Base-by-base conservation (phyloP, 2,329 filamentous ascomycete species). In the Apiospora rasikravindrae region DNA sequence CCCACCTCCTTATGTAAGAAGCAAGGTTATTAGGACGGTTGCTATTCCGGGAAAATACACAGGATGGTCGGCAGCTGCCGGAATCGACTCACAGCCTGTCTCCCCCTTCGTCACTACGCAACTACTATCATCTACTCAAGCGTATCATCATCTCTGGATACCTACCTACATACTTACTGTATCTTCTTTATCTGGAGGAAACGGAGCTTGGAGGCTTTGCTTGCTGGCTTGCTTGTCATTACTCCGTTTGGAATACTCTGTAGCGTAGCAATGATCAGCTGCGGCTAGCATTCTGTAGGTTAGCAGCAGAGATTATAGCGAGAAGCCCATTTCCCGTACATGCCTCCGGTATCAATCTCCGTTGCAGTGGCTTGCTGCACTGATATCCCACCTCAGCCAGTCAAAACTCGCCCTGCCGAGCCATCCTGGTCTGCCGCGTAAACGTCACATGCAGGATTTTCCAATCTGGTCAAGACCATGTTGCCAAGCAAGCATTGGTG, bases 311-410 rank as follows among this genome's bases (percentile, higher is more conserved):
- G 33, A 64, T 64, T 64, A 64, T 40, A 33, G 57, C 57, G 22
- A 64, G 57, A 64, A 64, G 57, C 33, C 67, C 67, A 69, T 69
- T 69, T 69, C 44, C 44, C 67, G 44, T 37, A 49, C 57, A 66
- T 70, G 69, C 69, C 71, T 71, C 40, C 71, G 71, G 71, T 70
- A 72, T 49, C 68, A 72, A 72, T 73, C 70, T 73, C 72, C 72
- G 72, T 70, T 71, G 72, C 72, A 70, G 67, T 71, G 70, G 70
- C 69, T 71, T 49, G 49, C 69, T 69, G 51, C 69, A 70, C 44
- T 67, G 69, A 66, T 71, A 37, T 37, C 40, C 71, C 67, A 49
- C 49, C 47, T 33, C 69, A 66, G 51, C 69, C 69, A 53, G 69
- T 70, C 69, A 70, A 44, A 61, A 26, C 66, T 42, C 67, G 8